Evolutionary conservation across 1,284 basidiomycete genomes (phyloP).

Genomic region (Ceratobasidium sp.): DNA sequence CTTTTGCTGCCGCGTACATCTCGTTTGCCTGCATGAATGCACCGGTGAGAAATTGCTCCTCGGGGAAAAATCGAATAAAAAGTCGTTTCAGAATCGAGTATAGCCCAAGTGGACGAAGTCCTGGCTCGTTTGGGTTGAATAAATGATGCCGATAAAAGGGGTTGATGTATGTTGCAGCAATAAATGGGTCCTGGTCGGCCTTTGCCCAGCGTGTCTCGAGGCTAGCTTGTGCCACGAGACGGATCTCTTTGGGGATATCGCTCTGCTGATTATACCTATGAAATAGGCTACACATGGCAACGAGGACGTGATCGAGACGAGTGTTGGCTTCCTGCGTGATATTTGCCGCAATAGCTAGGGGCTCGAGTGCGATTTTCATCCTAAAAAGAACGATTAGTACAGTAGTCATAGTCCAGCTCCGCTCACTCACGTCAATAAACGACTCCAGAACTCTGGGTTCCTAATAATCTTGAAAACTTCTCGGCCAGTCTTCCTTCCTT

Average conservation of each 20-base stretch:
- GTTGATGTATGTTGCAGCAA: background rate
- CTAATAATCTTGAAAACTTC: background rate
- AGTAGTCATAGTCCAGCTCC: background rate
- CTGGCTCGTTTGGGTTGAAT: background rate
- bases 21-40: constrained; percentile 4
- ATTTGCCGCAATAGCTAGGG: constrained; percentile 61
- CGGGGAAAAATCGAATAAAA: background rate
- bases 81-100: constrained; percentile 7
- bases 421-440: background rate
- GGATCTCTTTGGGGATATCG: background rate
- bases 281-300: constrained; percentile 58
- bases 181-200: constrained; percentile 2
- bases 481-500: background rate
- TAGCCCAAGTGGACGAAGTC: background rate
- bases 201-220: background rate
- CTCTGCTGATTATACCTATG: background rate
- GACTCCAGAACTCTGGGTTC: background rate
- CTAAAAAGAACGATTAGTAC: constrained; percentile 46
- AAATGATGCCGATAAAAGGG: background rate
- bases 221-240: background rate
- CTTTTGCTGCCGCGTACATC: background rate
- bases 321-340: constrained; percentile 57
- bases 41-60: background rate
- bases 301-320: constrained; percentile 58
- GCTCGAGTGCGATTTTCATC: constrained; percentile 57